Evolutionary conservation across 805 yeast genomes (phyloP).

Genomic region (Myxozyma kluyveri): DNA sequence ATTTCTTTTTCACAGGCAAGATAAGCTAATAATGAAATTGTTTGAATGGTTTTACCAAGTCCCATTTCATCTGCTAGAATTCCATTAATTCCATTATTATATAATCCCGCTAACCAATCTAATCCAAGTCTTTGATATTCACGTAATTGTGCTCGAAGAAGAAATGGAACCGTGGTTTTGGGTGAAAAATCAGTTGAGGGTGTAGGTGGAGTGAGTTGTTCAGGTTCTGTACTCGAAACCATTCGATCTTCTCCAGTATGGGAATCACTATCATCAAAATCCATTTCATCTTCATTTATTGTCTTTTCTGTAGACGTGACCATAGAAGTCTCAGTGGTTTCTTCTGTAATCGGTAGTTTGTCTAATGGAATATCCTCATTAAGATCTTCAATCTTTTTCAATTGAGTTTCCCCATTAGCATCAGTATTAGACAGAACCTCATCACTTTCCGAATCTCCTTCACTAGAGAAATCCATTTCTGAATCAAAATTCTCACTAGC

Average conservation of each 20-base stretch:
- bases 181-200: slow-evolving; percentile 16
- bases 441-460: slow-evolving; percentile 31
- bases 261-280: slow-evolving; percentile 29
- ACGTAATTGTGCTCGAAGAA: slow-evolving; percentile 76
- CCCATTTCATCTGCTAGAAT: slow-evolving; percentile 99
- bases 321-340: not conserved
- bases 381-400: not conserved
- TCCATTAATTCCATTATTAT: slow-evolving; percentile 90
- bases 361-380: not conserved
- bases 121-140: slow-evolving; percentile 94
- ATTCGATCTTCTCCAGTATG: slow-evolving; percentile 11
- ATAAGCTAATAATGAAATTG: slow-evolving; percentile 80
- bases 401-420: slow-evolving; percentile 27
- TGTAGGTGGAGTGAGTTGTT: slow-evolving; percentile 15
- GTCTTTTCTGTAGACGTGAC: not conserved
- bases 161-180: slow-evolving; percentile 62
- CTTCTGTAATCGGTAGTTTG: not conserved
- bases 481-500: slow-evolving; percentile 24
- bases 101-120: slow-evolving; percentile 93
- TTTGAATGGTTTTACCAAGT: slow-evolving; percentile 89
- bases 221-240: slow-evolving; percentile 9
- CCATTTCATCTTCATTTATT: slow-evolving; percentile 15
- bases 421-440: slow-evolving; percentile 12
- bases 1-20: slow-evolving; percentile 88
- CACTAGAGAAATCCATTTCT: slow-evolving; percentile 26